These are phyloP conservation scores for Penicillium coprophilum DNA, from an alignment of 495 filamentous ascomycete species.

Conservation along the genomic window DNA sequence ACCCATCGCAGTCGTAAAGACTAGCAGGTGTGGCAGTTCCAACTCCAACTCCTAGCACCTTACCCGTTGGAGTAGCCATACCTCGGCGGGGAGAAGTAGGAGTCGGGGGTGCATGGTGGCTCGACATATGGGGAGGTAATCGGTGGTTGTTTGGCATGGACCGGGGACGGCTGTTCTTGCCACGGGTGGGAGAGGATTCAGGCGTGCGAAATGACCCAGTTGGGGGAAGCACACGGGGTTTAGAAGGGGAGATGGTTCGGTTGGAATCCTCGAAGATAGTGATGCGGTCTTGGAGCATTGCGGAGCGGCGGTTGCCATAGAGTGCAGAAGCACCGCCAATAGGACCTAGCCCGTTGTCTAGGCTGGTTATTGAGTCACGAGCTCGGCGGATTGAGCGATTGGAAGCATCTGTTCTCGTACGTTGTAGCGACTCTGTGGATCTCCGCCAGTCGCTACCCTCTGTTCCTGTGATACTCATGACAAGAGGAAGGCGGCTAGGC, in stretches of 20 bases:
- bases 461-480: constrained; percentile 25
- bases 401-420: constrained; percentile 18
- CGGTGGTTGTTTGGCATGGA: constrained; percentile 14
- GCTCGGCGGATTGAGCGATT: constrained; percentile 6
- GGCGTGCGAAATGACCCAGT: constrained; percentile 15
- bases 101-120: constrained; percentile 15
- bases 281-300: constrained; percentile 29
- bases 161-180: constrained; percentile 16
- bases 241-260: constrained; percentile 19
- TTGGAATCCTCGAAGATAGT: constrained; percentile 43
- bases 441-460: constrained; percentile 29
- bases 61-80: constrained; percentile 34
- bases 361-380: constrained; percentile 13
- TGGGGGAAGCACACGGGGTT: constrained; percentile 6
- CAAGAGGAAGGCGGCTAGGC: constrained; percentile 14
- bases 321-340: constrained; percentile 6
- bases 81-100: constrained; percentile 24
- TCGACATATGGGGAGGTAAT: constrained; percentile 17
- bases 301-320: background rate
- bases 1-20: constrained; percentile 51
- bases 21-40: constrained; percentile 43
- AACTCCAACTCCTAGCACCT: constrained; percentile 37
- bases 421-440: constrained; percentile 23
- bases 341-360: constrained; percentile 13
- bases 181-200: constrained; percentile 14